Evolutionary conservation across 176 grass and related monocot genomes (phyloP).

Genomic region (Carex cristatella): DNA sequence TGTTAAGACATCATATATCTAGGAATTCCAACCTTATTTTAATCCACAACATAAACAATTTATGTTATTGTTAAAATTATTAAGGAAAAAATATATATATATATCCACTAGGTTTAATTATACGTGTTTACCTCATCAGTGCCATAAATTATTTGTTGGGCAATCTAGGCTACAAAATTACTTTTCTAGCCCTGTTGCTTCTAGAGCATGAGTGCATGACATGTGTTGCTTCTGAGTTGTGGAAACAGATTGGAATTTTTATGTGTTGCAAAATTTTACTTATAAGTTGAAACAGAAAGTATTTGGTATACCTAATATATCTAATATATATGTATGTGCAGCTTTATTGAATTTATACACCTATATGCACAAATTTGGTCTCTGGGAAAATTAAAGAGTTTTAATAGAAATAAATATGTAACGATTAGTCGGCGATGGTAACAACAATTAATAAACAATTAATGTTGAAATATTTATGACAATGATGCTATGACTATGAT

Average conservation of each 20-base stretch:
- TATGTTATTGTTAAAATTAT: neutral
- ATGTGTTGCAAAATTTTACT: neutral
- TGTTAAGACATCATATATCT: neutral
- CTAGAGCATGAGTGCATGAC: neutral
- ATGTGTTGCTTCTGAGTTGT: neutral
- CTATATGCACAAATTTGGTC: neutral
- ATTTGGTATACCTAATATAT: neutral
- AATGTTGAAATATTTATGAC: neutral
- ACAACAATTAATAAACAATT: neutral
- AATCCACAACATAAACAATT: neutral
- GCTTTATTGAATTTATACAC: neutral
- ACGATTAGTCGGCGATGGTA: neutral
- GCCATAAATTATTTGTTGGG: neutral
- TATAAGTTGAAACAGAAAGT: neutral
- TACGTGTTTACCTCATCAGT: neutral
- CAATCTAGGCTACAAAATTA: neutral
- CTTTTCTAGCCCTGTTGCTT: neutral
- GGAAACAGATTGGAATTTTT: neutral
- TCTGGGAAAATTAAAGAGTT: neutral
- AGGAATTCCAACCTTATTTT: neutral
- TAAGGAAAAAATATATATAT: neutral
- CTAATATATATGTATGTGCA: too few relatives aligned
- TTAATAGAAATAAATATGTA: neutral
- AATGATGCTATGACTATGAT: neutral
- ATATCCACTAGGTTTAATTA: neutral